Evolutionary conservation across 202 grass and related monocot species (phyloP).

Genomic region (Setaria italica): DNA sequence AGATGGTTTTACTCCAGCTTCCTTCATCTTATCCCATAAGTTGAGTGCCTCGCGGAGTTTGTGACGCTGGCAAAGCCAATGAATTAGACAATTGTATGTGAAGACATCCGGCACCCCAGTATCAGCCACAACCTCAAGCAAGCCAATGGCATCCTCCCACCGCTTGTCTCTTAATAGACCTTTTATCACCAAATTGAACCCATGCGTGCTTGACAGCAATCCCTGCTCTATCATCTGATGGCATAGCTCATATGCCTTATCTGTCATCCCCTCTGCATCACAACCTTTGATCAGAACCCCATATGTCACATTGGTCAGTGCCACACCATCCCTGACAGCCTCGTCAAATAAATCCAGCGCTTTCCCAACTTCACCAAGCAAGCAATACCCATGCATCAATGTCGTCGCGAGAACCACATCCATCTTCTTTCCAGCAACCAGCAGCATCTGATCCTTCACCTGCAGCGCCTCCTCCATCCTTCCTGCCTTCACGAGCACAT

Average conservation of each 20-base stretch:
- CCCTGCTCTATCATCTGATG: conserved; percentile 66
- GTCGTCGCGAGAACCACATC: conserved; percentile 57
- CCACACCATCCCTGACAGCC: conserved; percentile 47
- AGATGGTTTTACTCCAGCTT: conserved; percentile 62
- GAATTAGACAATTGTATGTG: conserved; percentile 69
- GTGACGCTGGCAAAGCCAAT: conserved; percentile 59
- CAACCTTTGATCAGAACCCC: conserved; percentile 72
- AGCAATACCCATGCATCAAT: conserved; percentile 79
- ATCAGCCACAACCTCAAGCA: conserved; percentile 60
- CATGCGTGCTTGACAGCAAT: conserved; percentile 48
- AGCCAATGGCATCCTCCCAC: conserved; percentile 59
- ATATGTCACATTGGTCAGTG: conserved; percentile 62
- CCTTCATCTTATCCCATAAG: conserved; percentile 71
- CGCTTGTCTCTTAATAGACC: conserved; percentile 65
- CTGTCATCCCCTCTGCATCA: conserved; percentile 54
- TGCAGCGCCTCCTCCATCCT: conserved; percentile 67
- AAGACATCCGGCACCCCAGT: conserved; percentile 54
- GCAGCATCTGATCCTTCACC: conserved; percentile 70
- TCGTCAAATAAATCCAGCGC: conserved; percentile 67
- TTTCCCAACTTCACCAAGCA: conserved; percentile 51
- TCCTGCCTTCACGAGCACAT: conserved; percentile 62
- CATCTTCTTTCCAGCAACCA: conserved; percentile 52
- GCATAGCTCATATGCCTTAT: conserved; percentile 68
- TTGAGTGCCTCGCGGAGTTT: conserved; percentile 62
- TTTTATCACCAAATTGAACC: conserved; percentile 61